Conservation (phyloP, 192 early-diverging fungal genomes). For the Coemansia sp. region DNA sequence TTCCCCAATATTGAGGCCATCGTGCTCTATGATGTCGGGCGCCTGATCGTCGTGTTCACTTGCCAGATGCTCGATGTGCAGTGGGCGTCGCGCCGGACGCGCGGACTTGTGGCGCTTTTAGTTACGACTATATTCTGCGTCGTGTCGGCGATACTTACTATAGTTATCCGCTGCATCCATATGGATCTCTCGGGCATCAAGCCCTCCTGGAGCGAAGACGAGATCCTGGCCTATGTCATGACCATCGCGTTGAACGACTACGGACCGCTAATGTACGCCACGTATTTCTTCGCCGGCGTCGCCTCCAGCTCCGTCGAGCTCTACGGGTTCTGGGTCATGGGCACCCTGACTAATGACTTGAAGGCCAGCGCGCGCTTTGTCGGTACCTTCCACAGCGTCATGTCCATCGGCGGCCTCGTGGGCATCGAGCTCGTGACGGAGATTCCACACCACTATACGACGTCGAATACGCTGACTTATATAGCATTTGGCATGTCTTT, state of each 20-base stretch:
- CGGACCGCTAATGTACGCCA: constrained; percentile 11
- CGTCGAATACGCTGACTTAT: constrained; percentile 30
- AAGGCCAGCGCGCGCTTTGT: constrained; percentile 40
- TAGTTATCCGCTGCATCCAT: constrained; percentile 1
- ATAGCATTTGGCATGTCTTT: constrained; percentile 12
- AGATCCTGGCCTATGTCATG: constrained; percentile 13
- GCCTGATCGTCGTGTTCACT: constrained; percentile 27
- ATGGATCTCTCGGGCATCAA: constrained; percentile 14
- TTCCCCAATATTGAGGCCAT: constrained; percentile 24
- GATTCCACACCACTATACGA: constrained; percentile 12
- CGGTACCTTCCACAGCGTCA: constrained; percentile 32
- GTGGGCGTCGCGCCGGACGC: constrained; percentile 26
- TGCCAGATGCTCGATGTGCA: constrained; percentile 37
- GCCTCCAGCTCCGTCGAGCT: constrained; percentile 43
- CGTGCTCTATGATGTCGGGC: constrained; percentile 36
- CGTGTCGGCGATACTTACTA: constrained; percentile 12
- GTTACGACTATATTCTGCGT: constrained; percentile 11
- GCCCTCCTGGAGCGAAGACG: not conserved
- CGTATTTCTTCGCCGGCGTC: constrained; percentile 38
- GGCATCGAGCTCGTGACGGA: constrained; percentile 22
- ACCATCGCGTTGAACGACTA: constrained; percentile 9
- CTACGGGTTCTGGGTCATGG: constrained; percentile 49
- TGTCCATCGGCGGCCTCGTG: constrained; percentile 35
- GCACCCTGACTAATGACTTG: constrained; percentile 47
- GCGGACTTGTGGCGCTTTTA: constrained; percentile 16